Evolutionary conservation across 192 early-diverging fungal species (phyloP), one percentile per base, ranked within the genome.

Genomic region (Coemansia sp.): DNA sequence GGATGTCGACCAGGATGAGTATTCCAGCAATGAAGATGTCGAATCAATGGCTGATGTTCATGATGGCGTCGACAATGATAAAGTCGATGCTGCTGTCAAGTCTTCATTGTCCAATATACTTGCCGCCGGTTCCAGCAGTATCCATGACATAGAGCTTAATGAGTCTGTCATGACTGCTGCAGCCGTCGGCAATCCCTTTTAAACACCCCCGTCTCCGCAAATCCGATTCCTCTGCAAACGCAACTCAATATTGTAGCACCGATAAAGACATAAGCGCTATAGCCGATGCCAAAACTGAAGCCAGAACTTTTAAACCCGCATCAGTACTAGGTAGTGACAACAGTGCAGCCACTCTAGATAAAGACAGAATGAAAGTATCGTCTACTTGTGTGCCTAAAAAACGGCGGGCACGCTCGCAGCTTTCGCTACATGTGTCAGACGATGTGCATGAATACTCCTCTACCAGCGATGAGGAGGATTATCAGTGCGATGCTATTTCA

Each of bases 141-240:
- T 43, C 10, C 39, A 75, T 42, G 65, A 69, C 53, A 58, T 65
- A 63, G 70, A 69, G 42, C 12, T 61, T 45, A 62, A 66, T 68
- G 66, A 43, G 61, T 57, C 77, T 67, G 57, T 67, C 67, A 58
- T 59, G 63, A 19, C 72, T 41, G 77, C 72, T 75, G 72, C 77
- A 54, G 42, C 72, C 71, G 69, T 74, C 63, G 77, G 77, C 72
- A 68, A 61, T 80, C 77, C 77, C 77, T 80, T 80, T 80, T 74
- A 80, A 80, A 75, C 69, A 64, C 77, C 77, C 77, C 77, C 77
- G 77, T 80, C 77, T 80, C 72, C 45, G 48, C 46, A 60, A 57
- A 45, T 68, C 68, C 1, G 69, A 71, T 43, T 54, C 61, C 10
- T 62, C 22, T 60, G 65, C 65, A 63, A 74, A 43, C n/a, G 17